These are phyloP conservation scores for Sabuloglossum arenarium DNA, from an alignment of 495 filamentous ascomycete genomes.

Conservation along the genomic window DNA sequence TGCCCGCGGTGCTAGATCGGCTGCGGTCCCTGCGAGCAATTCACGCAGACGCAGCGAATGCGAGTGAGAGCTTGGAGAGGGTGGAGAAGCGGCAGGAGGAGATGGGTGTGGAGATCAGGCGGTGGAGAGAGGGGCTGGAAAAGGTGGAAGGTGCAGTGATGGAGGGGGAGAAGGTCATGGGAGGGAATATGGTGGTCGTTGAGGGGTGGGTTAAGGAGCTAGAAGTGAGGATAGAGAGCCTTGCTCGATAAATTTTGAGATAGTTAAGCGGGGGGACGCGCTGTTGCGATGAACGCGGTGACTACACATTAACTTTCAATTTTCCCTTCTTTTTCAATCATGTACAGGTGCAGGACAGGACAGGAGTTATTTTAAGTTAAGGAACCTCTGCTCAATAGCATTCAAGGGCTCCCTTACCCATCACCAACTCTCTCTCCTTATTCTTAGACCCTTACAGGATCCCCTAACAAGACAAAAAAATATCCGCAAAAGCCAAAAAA, in stretches of 20 bases:
- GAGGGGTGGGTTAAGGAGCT: constrained; percentile 78
- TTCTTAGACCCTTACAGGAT: no score
- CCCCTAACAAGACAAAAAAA: no score
- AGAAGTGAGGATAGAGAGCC: constrained; percentile 46
- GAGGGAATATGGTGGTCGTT: constrained; percentile 57
- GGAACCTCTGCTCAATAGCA: no score
- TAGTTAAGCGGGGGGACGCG: no score
- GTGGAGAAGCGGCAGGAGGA: constrained; percentile 64
- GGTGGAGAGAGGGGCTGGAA: constrained; percentile 66
- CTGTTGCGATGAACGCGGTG: no score
- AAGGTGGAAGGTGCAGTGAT: constrained; percentile 56
- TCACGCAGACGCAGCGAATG: constrained; percentile 73
- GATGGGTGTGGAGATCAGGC: constrained; percentile 62
- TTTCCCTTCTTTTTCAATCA: no score
- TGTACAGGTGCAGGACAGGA: no score
- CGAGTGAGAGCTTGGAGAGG: constrained; percentile 52
- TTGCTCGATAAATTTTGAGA: constrained; percentile 13
- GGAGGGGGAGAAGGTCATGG: constrained; percentile 45
- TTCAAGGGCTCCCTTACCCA: no score
- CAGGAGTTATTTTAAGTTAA: no score
- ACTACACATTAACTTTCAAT: no score
- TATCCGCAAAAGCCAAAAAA: no score
- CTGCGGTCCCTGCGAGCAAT: constrained; percentile 65
- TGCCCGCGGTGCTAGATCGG: constrained; percentile 72
- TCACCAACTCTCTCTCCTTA: no score